Evolutionary conservation across 208 protist genomes (phyloP).

Genomic region (Acanthamoeba castellanii): DNA sequence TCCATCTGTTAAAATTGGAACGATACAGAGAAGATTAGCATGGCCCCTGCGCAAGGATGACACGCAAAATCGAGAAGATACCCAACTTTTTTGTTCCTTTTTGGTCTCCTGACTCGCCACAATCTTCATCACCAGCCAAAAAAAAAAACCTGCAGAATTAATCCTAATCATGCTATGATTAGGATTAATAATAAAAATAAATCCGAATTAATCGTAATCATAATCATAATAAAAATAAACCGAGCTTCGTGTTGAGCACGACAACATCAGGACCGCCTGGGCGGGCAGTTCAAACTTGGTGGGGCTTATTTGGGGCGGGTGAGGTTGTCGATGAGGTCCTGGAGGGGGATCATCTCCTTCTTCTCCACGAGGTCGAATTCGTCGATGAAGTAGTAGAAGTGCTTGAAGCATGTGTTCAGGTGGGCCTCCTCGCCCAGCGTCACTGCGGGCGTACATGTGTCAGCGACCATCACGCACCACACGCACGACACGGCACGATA

Average conservation of each 20-base stretch:
- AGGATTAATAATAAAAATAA: too few species aligned
- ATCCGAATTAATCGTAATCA: too few species aligned
- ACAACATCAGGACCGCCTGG: too few species aligned
- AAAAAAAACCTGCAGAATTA: too few species aligned
- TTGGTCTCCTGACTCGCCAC: too few species aligned
- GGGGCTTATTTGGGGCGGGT: conserved; percentile 64
- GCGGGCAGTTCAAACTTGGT: too few species aligned
- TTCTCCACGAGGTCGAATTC: conserved; percentile 91
- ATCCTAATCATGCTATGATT: too few species aligned
- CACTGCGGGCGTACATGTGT: background rate
- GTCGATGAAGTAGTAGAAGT: conserved; percentile 94
- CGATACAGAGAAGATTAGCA: conserved; percentile 45
- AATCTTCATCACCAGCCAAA: too few species aligned
- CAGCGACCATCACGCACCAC: too few species aligned
- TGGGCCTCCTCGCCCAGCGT: conserved; percentile 97
- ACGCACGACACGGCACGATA: background rate
- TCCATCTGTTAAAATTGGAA: conserved; percentile 48
- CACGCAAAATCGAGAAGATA: conserved; percentile 31
- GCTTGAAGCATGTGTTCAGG: conserved; percentile 98
- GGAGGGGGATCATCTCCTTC: conserved; percentile 89
- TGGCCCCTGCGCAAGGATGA: conserved; percentile 35
- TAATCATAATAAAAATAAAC: too few species aligned
- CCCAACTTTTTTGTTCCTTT: background rate
- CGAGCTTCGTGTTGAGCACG: too few species aligned
- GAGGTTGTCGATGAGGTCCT: conserved; percentile 88